Percentiles rank a stretch among this genome's conserved stretches.
Conservation (phyloP, 768 basidiomycete species). For the Tricholoma matsutake region DNA sequence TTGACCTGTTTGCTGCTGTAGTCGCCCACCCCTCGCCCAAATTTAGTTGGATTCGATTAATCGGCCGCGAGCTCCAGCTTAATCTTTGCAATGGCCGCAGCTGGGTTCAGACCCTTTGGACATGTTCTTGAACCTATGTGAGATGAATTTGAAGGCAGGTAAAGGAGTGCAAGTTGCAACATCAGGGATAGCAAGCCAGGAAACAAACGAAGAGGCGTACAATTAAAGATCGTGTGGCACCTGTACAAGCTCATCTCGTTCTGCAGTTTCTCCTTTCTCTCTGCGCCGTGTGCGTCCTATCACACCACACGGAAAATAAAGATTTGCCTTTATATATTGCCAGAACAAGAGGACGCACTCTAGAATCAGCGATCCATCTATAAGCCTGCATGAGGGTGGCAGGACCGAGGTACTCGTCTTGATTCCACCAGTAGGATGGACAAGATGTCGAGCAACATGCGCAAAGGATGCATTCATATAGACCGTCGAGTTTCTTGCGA, state of each 20-base stretch:
- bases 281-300: conserved; percentile 72
- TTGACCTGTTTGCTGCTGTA: not conserved
- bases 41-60: conserved; percentile 28
- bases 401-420: conserved; percentile 96
- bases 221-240: conserved; percentile 99
- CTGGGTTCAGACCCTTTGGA: conserved; percentile 95
- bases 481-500: conserved; percentile 90
- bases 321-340: not conserved
- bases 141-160: not conserved
- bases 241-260: conserved; percentile 96
- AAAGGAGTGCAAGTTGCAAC: not conserved
- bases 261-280: conserved; percentile 89
- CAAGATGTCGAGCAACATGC: conserved; percentile 98
- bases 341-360: conserved; percentile 47
- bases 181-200: not conserved
- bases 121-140: conserved; percentile 83
- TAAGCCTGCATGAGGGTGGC: conserved; percentile 97
- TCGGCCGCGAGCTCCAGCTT: conserved; percentile 86
- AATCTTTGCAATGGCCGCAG: conserved; percentile 88
- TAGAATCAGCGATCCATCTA: conserved; percentile 96
- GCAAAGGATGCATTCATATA: conserved; percentile 97
- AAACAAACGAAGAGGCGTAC: conserved; percentile 36
- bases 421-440: conserved; percentile 99
- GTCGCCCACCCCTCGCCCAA: not conserved
- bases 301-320: not conserved